Percentiles rank a stretch among this genome's conserved stretches.
Evolutionary conservation across 176 grass and related monocot genomes (phyloP).

Genomic region (Eleusine indica): DNA sequence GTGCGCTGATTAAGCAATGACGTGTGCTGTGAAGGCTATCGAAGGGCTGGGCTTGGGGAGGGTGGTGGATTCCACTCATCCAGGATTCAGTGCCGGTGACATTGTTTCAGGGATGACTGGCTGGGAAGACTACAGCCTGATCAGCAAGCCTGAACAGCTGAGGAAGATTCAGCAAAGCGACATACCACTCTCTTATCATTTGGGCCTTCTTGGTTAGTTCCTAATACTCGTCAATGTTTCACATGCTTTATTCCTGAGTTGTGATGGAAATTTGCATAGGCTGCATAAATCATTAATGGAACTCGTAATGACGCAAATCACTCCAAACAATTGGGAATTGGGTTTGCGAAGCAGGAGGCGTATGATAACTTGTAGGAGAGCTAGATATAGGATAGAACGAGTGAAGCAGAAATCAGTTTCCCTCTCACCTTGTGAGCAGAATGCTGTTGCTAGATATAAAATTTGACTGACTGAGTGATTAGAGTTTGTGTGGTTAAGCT

Average conservation of each 20-base stretch:
- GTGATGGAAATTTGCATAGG: not conserved
- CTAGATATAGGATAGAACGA: too few species aligned
- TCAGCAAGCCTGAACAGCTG: constrained; percentile 56
- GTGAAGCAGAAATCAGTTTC: too few species aligned
- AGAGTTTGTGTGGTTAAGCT: too few species aligned
- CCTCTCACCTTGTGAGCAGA: too few species aligned
- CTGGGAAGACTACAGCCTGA: constrained; percentile 88
- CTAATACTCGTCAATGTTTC: too few species aligned
- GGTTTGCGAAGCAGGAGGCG: too few species aligned
- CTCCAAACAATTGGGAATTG: too few species aligned
- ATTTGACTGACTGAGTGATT: too few species aligned
- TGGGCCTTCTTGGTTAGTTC: constrained; percentile 71
- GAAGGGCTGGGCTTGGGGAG: constrained; percentile 70
- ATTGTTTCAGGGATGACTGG: constrained; percentile 72
- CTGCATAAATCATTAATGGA: not conserved
- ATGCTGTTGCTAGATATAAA: too few species aligned
- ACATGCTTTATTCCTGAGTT: not conserved
- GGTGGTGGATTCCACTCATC: constrained; percentile 69
- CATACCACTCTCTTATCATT: constrained; percentile 75
- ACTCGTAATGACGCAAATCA: too few species aligned
- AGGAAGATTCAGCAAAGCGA: constrained; percentile 59
- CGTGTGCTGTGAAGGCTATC: constrained; percentile 44
- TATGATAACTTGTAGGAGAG: too few species aligned
- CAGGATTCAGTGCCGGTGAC: constrained; percentile 60
- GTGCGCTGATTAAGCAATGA: not conserved